Conservation (phyloP, 805 yeast genomes). For the Nakazawaea populi region DNA sequence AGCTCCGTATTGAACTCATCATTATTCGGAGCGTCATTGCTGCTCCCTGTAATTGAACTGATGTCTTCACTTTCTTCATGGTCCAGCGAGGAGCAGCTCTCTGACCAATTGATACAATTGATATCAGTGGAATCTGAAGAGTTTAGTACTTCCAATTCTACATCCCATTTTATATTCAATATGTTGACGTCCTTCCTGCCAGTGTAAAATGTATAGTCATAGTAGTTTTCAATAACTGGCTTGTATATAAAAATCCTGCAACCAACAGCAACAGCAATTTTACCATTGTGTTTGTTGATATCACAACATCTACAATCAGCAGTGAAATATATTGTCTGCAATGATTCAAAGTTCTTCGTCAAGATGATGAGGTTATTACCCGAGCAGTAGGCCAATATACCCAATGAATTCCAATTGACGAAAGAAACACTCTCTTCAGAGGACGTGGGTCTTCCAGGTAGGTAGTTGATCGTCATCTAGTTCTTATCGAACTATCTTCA, state of each 20-base stretch:
- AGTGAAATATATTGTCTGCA: slow-evolving; percentile 75
- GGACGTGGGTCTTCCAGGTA: slow-evolving; percentile 82
- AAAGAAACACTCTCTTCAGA: slow-evolving; percentile 50
- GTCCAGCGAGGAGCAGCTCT: slow-evolving; percentile 22
- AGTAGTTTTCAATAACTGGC: slow-evolving; percentile 48
- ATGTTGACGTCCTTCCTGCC: slow-evolving; percentile 22
- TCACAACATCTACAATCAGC: slow-evolving; percentile 62
- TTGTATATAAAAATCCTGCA: slow-evolving; percentile 41
- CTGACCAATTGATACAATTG: slow-evolving; percentile 30
- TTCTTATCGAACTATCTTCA: neutral
- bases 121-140: slow-evolving; percentile 18
- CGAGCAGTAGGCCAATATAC: slow-evolving; percentile 71
- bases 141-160: slow-evolving; percentile 21
- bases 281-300: slow-evolving; percentile 56
- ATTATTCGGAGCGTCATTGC: slow-evolving; percentile 17
- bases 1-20: slow-evolving; percentile 29
- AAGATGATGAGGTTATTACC: slow-evolving; percentile 79
- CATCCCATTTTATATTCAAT: slow-evolving; percentile 24
- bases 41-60: neutral
- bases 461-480: slow-evolving; percentile 57
- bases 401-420: slow-evolving; percentile 59
- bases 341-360: slow-evolving; percentile 41
- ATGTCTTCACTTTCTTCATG: slow-evolving; percentile 15
- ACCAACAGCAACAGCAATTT: slow-evolving; percentile 48
- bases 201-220: slow-evolving; percentile 26